A percentile compares a stretch with the other conserved stretches of the same genome.
These are phyloP conservation scores for Acanthamoeba castellanii DNA, from an alignment of 208 protist genomes.

Conservation along the genomic window DNA sequence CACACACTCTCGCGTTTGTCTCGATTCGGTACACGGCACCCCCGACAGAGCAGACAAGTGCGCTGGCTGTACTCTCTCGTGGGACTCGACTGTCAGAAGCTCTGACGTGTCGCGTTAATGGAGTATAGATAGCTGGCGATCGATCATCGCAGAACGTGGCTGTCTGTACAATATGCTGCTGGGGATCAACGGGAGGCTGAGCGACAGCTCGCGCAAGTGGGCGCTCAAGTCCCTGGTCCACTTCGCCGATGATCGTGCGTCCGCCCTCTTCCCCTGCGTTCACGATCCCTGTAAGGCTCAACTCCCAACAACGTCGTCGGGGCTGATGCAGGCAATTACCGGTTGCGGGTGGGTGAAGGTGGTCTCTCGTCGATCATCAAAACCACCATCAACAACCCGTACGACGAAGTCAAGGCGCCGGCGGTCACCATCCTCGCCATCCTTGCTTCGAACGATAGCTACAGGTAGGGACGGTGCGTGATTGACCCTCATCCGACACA, in stretches of 20 bases:
- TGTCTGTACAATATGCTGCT: slow-evolving; percentile 23
- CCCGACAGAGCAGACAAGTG: not conserved
- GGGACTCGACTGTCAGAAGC: not conserved
- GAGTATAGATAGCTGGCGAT: not conserved
- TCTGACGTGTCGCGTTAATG: not conserved
- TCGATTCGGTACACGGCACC: not conserved
- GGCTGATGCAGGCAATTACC: slow-evolving; percentile 20
- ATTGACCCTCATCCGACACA: too few relatives aligned
- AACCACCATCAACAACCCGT: not conserved
- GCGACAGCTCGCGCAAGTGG: slow-evolving; percentile 23
- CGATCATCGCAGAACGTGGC: not conserved
- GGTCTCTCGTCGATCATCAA: slow-evolving; percentile 46
- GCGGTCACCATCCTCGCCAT: slow-evolving; percentile 42
- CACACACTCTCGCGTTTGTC: slow-evolving; percentile 2
- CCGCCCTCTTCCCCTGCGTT: not conserved
- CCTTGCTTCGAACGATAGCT: slow-evolving; percentile 48
- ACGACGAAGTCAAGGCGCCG: slow-evolving; percentile 42
- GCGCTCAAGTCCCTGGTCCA: slow-evolving; percentile 3
- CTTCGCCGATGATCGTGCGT: slow-evolving; percentile 25
- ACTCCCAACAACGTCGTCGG: not conserved
- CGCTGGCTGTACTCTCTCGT: not conserved
- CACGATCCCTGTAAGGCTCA: not conserved
- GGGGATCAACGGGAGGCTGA: slow-evolving; percentile 15
- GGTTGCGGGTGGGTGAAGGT: slow-evolving; percentile 37
- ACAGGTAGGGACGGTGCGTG: not conserved